Conservation (phyloP, 2,329 filamentous ascomycete genomes). For the Lizonia empirigonia region DNA sequence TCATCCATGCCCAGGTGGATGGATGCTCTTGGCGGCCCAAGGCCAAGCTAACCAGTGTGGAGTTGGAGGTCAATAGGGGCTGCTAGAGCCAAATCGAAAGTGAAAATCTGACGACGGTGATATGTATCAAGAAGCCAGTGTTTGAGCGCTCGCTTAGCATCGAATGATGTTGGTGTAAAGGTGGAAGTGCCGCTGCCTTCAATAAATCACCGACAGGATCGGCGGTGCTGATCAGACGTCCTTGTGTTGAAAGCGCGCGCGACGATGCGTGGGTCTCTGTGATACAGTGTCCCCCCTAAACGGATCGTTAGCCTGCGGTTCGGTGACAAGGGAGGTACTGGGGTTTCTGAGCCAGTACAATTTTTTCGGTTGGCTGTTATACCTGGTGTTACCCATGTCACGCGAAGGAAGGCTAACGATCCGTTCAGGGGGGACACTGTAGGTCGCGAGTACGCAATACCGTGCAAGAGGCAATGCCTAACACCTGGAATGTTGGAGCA, state of each 20-base stretch:
- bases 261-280: slow-evolving; percentile 8
- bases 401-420: too few species aligned
- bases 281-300: too few species aligned
- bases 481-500: neutral
- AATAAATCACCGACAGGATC: slow-evolving; percentile 6
- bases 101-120: neutral
- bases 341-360: too few species aligned
- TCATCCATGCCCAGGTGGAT: too few species aligned
- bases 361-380: too few species aligned
- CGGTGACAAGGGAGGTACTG: too few species aligned
- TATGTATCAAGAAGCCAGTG: slow-evolving; percentile 8
- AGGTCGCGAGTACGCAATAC: neutral
- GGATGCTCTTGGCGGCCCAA: slow-evolving; percentile 8
- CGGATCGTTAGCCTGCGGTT: too few species aligned
- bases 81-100: slow-evolving; percentile 3
- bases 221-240: neutral
- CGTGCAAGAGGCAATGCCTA: neutral
- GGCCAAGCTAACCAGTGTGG: slow-evolving; percentile 16
- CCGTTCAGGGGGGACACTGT: too few species aligned
- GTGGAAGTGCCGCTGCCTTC: neutral
- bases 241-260: slow-evolving; percentile 2
- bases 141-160: slow-evolving; percentile 16
- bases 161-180: slow-evolving; percentile 5
- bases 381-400: too few species aligned
- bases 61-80: slow-evolving; percentile 19